Conservation (phyloP, 257 asterid species). For the Mitragyna speciosa region DNA sequence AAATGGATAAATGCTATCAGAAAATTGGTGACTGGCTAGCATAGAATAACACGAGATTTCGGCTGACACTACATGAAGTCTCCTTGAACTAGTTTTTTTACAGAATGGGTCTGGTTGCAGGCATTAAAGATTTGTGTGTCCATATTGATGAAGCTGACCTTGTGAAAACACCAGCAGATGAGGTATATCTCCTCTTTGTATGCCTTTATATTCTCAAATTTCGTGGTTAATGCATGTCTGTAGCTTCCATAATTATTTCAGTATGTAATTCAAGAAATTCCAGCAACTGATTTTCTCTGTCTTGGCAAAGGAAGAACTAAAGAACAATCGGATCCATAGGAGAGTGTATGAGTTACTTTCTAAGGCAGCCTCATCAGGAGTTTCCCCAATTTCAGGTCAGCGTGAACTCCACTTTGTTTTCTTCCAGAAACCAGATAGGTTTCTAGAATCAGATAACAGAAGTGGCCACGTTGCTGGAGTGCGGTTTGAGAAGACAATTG, state of each 20-base stretch:
- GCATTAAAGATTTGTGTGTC: slow-evolving; percentile 58
- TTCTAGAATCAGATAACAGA: slow-evolving; percentile 50
- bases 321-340: slow-evolving; percentile 75
- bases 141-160: slow-evolving; percentile 61
- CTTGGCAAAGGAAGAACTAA: slow-evolving; percentile 68
- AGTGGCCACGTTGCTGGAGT: slow-evolving; percentile 63
- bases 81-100: slow-evolving; percentile 8
- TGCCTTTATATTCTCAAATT: background rate
- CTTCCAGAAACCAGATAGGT: slow-evolving; percentile 77
- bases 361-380: slow-evolving; percentile 54
- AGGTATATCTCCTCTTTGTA: slow-evolving; percentile 41
- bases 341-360: slow-evolving; percentile 86
- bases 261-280: background rate
- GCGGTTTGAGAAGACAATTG: slow-evolving; percentile 70
- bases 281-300: slow-evolving; percentile 4
- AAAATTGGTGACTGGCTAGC: background rate
- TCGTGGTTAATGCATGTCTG: background rate
- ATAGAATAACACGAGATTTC: background rate
- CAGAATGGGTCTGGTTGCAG: slow-evolving; percentile 38
- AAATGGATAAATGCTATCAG: background rate
- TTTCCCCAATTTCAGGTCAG: slow-evolving; percentile 38
- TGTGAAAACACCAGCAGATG: slow-evolving; percentile 66
- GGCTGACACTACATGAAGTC: background rate
- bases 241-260: background rate
- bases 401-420: slow-evolving; percentile 87